These are phyloP conservation scores for Barnettozyma hawaiiensis DNA, from an alignment of 1,139 yeast species.

Conservation along the genomic window DNA sequence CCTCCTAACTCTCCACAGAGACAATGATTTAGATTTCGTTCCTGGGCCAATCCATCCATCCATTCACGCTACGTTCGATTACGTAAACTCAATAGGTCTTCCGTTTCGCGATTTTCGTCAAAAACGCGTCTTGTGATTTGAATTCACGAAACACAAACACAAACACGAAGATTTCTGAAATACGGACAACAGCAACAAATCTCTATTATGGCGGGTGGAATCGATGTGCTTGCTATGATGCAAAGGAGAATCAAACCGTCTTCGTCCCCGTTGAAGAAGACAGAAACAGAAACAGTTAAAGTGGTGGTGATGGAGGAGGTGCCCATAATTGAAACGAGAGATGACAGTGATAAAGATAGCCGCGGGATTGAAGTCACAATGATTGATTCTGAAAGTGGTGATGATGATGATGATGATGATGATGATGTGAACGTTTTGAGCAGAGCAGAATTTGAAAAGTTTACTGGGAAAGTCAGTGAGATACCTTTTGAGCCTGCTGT, in stretches of 20 bases:
- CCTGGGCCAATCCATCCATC: too few relatives aligned
- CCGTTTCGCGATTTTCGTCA: not conserved
- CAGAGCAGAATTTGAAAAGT: not conserved
- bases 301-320: not conserved
- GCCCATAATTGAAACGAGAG: not conserved
- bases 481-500: not conserved
- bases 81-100: too few relatives aligned
- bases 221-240: constrained; percentile 6
- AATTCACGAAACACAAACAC: too few relatives aligned
- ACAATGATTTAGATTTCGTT: not conserved
- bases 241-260: not conserved
- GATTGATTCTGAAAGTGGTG: constrained; percentile 1
- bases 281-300: not conserved
- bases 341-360: not conserved
- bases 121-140: not conserved
- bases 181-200: not conserved
- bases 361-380: not conserved
- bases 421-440: not conserved
- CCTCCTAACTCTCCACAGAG: not conserved
- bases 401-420: not conserved
- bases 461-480: not conserved
- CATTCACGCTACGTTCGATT: too few relatives aligned
- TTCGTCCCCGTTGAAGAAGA: not conserved
- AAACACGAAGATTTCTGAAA: too few relatives aligned
- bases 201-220: not conserved